Evolutionary conservation across 805 yeast genomes (phyloP).

Genomic region (Candida morakotiae): DNA sequence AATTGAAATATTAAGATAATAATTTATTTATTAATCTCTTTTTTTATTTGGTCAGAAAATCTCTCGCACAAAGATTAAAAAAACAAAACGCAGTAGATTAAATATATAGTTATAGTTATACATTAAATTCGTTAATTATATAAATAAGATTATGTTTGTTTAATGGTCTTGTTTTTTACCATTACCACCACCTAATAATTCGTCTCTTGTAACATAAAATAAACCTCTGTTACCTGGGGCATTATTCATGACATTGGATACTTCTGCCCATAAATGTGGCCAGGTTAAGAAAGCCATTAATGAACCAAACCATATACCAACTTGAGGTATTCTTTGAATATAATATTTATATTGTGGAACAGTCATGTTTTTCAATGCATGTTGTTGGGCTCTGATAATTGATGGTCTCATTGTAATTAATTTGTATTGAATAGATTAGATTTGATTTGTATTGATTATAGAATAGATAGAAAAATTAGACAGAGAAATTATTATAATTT

Average conservation of each 20-base stretch:
- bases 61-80: too few relatives aligned
- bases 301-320: constrained; percentile 29
- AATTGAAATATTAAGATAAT: not conserved
- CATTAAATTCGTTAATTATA: too few relatives aligned
- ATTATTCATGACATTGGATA: constrained; percentile 19
- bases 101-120: too few relatives aligned
- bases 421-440: too few relatives aligned
- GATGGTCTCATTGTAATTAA: constrained; percentile 5
- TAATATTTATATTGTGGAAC: constrained; percentile 19
- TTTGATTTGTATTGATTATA: not conserved
- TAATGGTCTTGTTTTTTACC: not conserved
- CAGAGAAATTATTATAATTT: not conserved
- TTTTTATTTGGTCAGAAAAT: too few relatives aligned
- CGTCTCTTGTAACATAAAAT: constrained; percentile 3
- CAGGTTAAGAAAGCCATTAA: constrained; percentile 28
- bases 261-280: constrained; percentile 29
- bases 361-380: constrained; percentile 1
- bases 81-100: too few relatives aligned
- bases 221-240: constrained; percentile 24
- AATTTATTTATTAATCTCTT: not conserved
- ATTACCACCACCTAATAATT: not conserved
- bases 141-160: too few relatives aligned
- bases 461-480: not conserved
- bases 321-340: constrained; percentile 25
- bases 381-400: constrained; percentile 4